Conservation (phyloP, 116 monocot species). For the Posidonia oceanica region DNA sequence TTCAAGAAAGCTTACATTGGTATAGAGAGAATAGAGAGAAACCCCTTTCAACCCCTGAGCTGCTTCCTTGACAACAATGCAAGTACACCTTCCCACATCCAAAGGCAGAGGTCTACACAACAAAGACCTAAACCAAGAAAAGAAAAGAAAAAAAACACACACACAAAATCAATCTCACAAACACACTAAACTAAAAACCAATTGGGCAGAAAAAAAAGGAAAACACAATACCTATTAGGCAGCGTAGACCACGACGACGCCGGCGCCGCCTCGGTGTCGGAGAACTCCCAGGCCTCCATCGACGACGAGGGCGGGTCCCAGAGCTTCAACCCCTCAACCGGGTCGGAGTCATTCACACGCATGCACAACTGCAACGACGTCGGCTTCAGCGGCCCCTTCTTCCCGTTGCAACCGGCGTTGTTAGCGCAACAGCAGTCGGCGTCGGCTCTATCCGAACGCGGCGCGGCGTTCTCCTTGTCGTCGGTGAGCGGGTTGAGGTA, state of each 20-base stretch:
- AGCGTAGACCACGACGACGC: conserved; percentile 94
- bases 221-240: conserved; percentile 45
- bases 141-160: neutral
- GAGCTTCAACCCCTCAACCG: conserved; percentile 7
- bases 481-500: conserved; percentile 12
- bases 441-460: conserved; percentile 4
- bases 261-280: conserved; percentile 83
- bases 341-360: conserved; percentile 30
- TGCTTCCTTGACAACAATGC: conserved; percentile 50
- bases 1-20: conserved; percentile 38
- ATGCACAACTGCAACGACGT: conserved; percentile 64
- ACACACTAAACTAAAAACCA: neutral
- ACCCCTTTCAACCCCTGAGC: conserved; percentile 27
- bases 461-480: conserved; percentile 61
- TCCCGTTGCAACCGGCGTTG: conserved; percentile 17
- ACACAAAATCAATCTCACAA: neutral
- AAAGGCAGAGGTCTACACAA: conserved; percentile 57
- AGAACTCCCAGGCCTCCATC: conserved; percentile 81
- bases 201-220: neutral
- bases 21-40: conserved; percentile 62
- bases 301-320: conserved; percentile 31
- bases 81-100: conserved; percentile 79
- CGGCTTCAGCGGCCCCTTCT: conserved; percentile 21
- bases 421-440: conserved; percentile 9
- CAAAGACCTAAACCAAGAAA: conserved; percentile 36